Evolutionary conservation across 306 rosid genomes (phyloP).

Genomic region (Psophocarpus tetragonolobus): DNA sequence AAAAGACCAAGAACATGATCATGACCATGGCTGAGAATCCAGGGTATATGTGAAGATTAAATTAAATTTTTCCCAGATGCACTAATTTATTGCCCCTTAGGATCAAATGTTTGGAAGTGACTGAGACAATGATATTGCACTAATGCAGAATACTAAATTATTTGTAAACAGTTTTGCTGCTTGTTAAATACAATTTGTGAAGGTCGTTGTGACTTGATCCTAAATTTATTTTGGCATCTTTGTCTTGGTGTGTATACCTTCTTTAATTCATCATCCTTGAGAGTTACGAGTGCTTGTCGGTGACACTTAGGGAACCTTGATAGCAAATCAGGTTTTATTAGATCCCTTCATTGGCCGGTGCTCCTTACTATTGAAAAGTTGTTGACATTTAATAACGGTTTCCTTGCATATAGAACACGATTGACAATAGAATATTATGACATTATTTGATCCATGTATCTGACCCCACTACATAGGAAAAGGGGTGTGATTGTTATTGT

Average conservation of each 20-base stretch:
- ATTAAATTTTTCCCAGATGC: background rate
- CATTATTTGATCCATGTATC: background rate
- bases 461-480: background rate
- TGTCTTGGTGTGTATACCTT: background rate
- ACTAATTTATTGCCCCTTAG: background rate
- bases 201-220: constrained; percentile 21
- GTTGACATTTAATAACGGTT: constrained; percentile 2
- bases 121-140: background rate
- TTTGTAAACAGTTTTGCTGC: background rate
- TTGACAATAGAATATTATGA: background rate
- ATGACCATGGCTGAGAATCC: background rate
- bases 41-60: background rate
- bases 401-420: background rate
- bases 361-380: background rate
- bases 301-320: constrained; percentile 14
- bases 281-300: constrained; percentile 4
- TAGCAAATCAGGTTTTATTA: background rate
- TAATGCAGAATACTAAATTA: background rate
- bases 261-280: constrained; percentile 1
- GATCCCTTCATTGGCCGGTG: background rate
- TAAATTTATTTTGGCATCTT: constrained; percentile 17
- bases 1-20: background rate
- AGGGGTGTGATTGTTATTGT: background rate
- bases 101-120: background rate
- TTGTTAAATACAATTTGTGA: background rate